Percentiles rank a stretch among this genome's conserved stretches.
Conservation (phyloP, 306 rosid species). For the Cucurbita pepo region DNA sequence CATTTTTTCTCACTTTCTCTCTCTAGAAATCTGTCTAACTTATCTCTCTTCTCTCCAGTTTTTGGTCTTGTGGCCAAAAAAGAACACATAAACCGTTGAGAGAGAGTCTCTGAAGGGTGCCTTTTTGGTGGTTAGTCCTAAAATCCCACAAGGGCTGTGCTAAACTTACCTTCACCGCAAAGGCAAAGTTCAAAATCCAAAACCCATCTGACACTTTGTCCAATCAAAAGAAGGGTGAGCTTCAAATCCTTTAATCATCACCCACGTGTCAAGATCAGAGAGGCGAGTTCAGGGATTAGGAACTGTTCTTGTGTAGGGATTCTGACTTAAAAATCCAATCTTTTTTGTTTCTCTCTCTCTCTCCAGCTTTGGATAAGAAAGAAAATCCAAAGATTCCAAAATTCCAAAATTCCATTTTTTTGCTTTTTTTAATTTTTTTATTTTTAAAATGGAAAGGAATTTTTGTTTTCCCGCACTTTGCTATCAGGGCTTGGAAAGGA, state of each 20-base stretch:
- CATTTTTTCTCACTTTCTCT: constrained; percentile 5
- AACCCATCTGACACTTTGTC: background rate
- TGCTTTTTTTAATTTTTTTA: background rate
- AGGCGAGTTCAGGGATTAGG: background rate
- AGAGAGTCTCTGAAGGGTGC: background rate
- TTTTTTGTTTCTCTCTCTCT: background rate
- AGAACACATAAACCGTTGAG: constrained; percentile 11
- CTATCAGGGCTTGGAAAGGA: background rate
- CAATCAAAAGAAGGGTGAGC: background rate
- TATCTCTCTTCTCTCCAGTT: background rate
- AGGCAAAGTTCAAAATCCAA: background rate
- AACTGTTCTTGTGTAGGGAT: background rate
- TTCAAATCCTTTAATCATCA: background rate
- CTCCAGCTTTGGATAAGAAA: background rate
- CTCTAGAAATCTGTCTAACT: background rate
- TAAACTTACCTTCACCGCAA: background rate
- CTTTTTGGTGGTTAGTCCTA: constrained; percentile 5
- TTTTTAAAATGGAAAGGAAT: background rate
- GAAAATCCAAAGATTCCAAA: background rate
- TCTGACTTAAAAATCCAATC: background rate
- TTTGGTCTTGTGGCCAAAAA: background rate
- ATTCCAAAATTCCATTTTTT: background rate
- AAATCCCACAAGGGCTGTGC: background rate
- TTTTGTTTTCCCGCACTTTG: background rate
- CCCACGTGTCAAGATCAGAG: background rate